Evolutionary conservation across 2,329 filamentous ascomycete species (phyloP).

Genomic region (Cladosporium velox): DNA sequence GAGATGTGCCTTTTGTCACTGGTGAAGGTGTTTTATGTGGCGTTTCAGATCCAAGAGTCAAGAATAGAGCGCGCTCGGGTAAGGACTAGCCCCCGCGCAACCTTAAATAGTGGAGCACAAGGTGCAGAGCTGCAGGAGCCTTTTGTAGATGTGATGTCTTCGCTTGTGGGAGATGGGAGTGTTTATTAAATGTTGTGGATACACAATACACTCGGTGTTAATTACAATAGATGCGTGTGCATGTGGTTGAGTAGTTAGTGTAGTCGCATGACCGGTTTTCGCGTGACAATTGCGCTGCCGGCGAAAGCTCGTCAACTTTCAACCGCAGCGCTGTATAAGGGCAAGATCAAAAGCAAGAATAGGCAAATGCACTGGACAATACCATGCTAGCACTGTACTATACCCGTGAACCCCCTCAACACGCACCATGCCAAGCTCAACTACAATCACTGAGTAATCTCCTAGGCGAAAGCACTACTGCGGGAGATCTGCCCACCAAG

Average conservation of each 20-base stretch:
- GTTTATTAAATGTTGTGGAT: not conserved
- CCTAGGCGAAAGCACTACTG: not conserved
- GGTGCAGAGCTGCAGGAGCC: conserved; percentile 12
- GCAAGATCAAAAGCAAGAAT: not conserved
- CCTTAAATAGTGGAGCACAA: conserved; percentile 8
- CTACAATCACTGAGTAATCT: not conserved
- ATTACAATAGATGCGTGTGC: not conserved
- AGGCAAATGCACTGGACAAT: not conserved
- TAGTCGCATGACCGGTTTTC: not conserved
- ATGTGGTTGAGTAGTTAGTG: not conserved
- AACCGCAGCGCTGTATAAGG: not conserved
- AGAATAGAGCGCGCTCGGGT: conserved; percentile 6
- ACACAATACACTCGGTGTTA: not conserved
- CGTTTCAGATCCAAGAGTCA: conserved; percentile 6
- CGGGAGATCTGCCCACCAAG: conserved; percentile 1
- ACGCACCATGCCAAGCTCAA: not conserved
- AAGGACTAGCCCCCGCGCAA: conserved; percentile 7
- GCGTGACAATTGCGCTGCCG: not conserved
- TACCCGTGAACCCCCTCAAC: not conserved
- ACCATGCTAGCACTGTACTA: not conserved
- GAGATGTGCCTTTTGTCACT: not conserved
- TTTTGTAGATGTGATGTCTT: conserved; percentile 7
- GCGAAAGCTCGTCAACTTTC: not conserved
- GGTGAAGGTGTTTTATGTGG: conserved; percentile 16
- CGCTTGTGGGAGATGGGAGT: not conserved